Evolutionary conservation across 2,329 filamentous ascomycete genomes (phyloP), one percentile per base, ranked within the genome.

Genomic region (Arthrobotrys megalospora): DNA sequence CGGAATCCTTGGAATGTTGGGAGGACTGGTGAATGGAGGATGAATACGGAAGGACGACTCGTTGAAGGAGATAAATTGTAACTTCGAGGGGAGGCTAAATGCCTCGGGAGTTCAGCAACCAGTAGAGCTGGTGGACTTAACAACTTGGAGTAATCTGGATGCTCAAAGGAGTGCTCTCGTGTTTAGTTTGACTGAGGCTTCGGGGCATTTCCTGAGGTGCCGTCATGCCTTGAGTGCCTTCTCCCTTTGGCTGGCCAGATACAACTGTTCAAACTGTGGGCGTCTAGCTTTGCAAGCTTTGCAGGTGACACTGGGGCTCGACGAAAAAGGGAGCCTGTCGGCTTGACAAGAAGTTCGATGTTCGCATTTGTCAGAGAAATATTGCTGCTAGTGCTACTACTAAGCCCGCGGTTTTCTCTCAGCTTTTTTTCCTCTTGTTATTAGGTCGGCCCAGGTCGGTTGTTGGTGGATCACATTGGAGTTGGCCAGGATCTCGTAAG

Each of bases 271-370:
- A 47, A 50, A 47, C 34, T 55, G 71, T 36, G 58, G 55, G 71
- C 72, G 65, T 76, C 53, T 76, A 76, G 72, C 58, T 66, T 76
- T 28, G 72, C 72, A 76, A 76, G 72, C 58, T 66, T 76, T 28
- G 72, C 72, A 76, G 72, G 65, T 76, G 72, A 66, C 72, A 76
- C 72, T 66, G 19, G 58, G 38, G 34, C n/a, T 62, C 21, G 55
- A 58, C 52, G 36, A 65, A 55, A 65, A 67, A 55, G 43, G 71
- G 60, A 43, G 60, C 52, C 63, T 76, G 43, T 67, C 32, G 70
- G 34, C 53, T 58, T 34, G 38, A 43, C 41, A 41, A 50, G 12
- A 38, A 70, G 58, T 68, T 50, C 58, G 19, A 58, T 45, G 41
- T 53, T 76, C 41, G 58, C 65, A 76, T 76, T 76, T 76, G 72